Base-by-base conservation (phyloP, 2,329 filamentous ascomycete genomes). In the Calonectria pseudoreteaudii region DNA sequence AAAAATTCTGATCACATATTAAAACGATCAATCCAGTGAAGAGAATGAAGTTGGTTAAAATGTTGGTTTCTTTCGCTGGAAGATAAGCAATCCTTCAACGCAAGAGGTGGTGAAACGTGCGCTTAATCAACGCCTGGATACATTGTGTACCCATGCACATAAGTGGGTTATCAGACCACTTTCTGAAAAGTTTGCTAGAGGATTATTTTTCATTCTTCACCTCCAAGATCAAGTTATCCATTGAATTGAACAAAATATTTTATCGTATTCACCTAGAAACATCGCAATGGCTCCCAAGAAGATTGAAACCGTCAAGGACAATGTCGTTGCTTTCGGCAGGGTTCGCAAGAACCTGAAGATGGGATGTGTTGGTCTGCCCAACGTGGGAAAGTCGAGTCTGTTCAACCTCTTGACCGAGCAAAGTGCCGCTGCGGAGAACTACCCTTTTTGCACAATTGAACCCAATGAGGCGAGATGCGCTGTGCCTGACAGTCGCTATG, bases 381-480 rank as follows among this genome's bases (percentile, higher is more conserved):
- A 87, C 68, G 86, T 87, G 65, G 86, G 86, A 64, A 87, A 87
- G 75, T 86, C 84, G n/a, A 86, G 83, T 58, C 75, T 87, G 74
- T 87, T 87, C 80, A 87, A 87, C 53, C 83, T 87, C 41, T 81
- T 87, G 80, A 87, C 86, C 4, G 84, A 87, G 79, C 85, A 87
- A 81, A 86, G 83, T 77, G 86, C 85, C 44, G 83, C 86, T 1
- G 86, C 86, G 0, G 86, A 87, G 77, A 87, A 87, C 75, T 87
- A 87, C 72, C 86, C 86, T 0, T 87, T 87, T 68, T 87, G 86
- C 77, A 87, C 86, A 0, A 87, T 87, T 80, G 86, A 87, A 81
- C 86, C 86, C 49, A 87, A 87, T 30, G 86, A 87, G 80, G 86
- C 86, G 68, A 84, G 86, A 77, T 87, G 86, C 81, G 81, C 84